These are phyloP conservation scores for Avena sativa DNA, from an alignment of 176 grass and related monocot species.

Conservation along the genomic window DNA sequence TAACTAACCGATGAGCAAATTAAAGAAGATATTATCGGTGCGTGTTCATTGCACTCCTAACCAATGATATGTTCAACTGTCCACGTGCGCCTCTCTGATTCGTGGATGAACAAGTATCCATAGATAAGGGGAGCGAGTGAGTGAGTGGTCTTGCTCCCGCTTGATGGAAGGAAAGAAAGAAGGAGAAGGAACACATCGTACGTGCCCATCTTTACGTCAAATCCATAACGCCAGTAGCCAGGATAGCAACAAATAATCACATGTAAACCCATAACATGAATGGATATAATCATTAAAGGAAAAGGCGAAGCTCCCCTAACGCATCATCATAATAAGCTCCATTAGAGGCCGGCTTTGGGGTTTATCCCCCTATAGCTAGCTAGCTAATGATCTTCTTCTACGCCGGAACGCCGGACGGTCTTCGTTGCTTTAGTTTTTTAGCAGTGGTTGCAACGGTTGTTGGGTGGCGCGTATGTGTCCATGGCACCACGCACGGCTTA, in stretches of 20 bases:
- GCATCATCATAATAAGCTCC: no score
- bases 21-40: not conserved
- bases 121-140: slow-evolving; percentile 26
- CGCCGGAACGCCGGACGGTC: not conserved
- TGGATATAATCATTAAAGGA: no score
- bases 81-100: slow-evolving; percentile 40
- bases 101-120: slow-evolving; percentile 24
- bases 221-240: slow-evolving; percentile 34
- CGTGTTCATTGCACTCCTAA: not conserved
- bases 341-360: no score
- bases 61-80: not conserved
- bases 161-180: slow-evolving; percentile 36
- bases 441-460: slow-evolving; percentile 47
- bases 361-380: no score
- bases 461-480: slow-evolving; percentile 46
- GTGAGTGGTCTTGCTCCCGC: slow-evolving; percentile 22
- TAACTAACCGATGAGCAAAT: not conserved
- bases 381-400: not conserved
- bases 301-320: no score
- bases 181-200: slow-evolving; percentile 35
- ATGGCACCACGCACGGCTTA: slow-evolving; percentile 47
- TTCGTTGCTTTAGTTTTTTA: slow-evolving; percentile 40
- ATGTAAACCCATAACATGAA: not conserved
- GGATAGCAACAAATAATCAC: slow-evolving; percentile 14
- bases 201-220: slow-evolving; percentile 54